phyloP scores from a whole-genome alignment of 2,329 filamentous ascomycete genomes.

The Erysiphe pulchra region DNA sequence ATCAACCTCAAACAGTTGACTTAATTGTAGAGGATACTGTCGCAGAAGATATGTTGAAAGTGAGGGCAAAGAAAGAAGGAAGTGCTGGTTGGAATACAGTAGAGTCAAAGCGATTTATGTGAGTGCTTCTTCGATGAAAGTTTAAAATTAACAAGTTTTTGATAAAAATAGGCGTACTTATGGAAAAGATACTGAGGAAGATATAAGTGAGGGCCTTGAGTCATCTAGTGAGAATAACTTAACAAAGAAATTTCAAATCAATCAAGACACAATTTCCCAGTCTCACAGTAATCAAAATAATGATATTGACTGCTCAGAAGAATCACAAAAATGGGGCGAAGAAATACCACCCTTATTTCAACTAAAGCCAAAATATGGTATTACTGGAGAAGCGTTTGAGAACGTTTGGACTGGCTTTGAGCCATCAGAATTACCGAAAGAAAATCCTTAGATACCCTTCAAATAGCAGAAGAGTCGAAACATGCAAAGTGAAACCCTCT shows the following conservation, averaged over 20 bases:
- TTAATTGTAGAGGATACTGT: slow-evolving; percentile 37
- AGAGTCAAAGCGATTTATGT: slow-evolving; percentile 28
- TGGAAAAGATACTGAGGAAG: slow-evolving; percentile 20
- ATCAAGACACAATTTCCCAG: background rate
- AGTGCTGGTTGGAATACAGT: slow-evolving; percentile 32
- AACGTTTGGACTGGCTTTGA: slow-evolving; percentile 13
- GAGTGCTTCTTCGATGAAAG: slow-evolving; percentile 7
- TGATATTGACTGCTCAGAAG: slow-evolving; percentile 13
- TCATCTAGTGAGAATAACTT: slow-evolving; percentile 17
- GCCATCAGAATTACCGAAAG: slow-evolving; percentile 7
- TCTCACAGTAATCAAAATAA: slow-evolving; percentile 6
- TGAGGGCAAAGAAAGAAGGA: slow-evolving; percentile 34
- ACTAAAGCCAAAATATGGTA: slow-evolving; percentile 14
- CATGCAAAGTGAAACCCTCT: too few species aligned
- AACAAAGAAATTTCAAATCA: slow-evolving; percentile 13
- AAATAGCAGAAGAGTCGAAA: too few species aligned
- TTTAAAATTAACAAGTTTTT: background rate
- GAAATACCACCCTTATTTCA: slow-evolving; percentile 5
- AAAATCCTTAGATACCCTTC: slow-evolving; percentile 7
- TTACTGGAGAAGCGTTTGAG: slow-evolving; percentile 13
- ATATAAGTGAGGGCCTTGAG: slow-evolving; percentile 27
- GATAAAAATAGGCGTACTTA: slow-evolving; percentile 18
- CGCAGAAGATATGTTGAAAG: slow-evolving; percentile 33
- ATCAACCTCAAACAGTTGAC: slow-evolving; percentile 37
- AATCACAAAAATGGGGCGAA: slow-evolving; percentile 19